Conservation (phyloP, 495 filamentous ascomycete species). For the Penicillium flavigenum region DNA sequence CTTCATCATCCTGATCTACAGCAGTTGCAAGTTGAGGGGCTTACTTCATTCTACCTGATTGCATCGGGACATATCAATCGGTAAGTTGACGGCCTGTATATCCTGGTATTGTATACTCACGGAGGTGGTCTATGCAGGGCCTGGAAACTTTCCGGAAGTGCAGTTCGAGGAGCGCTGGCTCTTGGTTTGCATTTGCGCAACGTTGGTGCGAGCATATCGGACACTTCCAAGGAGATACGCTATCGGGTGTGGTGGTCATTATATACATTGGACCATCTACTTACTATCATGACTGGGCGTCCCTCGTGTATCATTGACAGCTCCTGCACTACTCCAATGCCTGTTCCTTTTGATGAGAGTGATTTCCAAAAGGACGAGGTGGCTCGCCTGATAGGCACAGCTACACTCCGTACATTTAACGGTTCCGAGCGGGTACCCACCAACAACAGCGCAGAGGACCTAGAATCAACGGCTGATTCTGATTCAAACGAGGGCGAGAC, state of each 20-base stretch:
- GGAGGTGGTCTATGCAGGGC: conserved; percentile 41
- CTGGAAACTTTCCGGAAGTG: conserved; percentile 59
- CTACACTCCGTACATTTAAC: conserved; percentile 21
- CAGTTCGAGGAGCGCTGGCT: conserved; percentile 55
- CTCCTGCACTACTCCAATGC: conserved; percentile 55
- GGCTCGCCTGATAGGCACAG: conserved; percentile 31
- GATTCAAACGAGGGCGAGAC: conserved; percentile 26
- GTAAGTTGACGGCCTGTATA: conserved; percentile 35
- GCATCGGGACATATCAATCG: conserved; percentile 58
- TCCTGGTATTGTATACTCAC: conserved; percentile 11
- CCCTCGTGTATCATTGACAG: conserved; percentile 56
- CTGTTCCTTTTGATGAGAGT: conserved; percentile 53
- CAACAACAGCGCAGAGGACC: conserved; percentile 23
- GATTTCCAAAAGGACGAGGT: conserved; percentile 43
- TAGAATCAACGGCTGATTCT: conserved; percentile 28
- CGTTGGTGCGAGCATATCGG: conserved; percentile 45
- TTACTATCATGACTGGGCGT: conserved; percentile 60
- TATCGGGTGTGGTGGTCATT: conserved; percentile 63
- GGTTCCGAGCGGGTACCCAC: conserved; percentile 24
- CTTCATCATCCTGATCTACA: conserved; percentile 55
- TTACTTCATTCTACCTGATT: conserved; percentile 60
- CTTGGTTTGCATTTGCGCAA: conserved; percentile 63
- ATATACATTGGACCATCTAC: conserved; percentile 55
- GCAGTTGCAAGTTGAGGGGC: conserved; percentile 57
- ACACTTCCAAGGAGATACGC: conserved; percentile 55